Evolutionary conservation across 75 land plant genomes (phyloP).

Genomic region (Selaginella tamariscina): DNA sequence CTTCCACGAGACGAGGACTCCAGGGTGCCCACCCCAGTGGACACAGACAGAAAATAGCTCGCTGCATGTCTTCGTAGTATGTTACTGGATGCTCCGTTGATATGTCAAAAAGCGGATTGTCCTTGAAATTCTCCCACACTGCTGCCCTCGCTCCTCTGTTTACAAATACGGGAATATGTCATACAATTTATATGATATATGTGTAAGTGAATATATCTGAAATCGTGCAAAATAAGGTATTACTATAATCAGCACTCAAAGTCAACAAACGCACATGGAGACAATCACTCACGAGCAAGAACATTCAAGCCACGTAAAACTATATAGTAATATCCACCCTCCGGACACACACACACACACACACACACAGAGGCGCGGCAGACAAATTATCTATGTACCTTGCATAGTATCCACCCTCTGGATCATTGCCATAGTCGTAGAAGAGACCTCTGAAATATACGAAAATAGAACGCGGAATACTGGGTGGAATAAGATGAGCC

Average conservation of each 20-base stretch:
- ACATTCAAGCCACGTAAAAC: no score
- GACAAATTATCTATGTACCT: constrained; percentile 13
- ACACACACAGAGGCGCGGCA: no score
- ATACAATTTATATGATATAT: not conserved
- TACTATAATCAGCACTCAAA: no score
- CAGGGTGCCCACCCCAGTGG: constrained; percentile 14
- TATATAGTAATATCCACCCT: no score
- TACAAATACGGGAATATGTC: not conserved
- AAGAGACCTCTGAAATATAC: constrained; percentile 21
- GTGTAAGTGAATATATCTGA: no score
- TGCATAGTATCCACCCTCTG: constrained; percentile 26
- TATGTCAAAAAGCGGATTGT: constrained; percentile 12
- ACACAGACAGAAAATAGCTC: constrained; percentile 6
- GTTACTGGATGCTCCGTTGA: constrained; percentile 12
- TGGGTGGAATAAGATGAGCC: constrained; percentile 23
- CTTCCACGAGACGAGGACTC: constrained; percentile 10
- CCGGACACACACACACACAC: no score
- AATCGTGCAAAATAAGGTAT: no score
- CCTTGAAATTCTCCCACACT: constrained; percentile 20
- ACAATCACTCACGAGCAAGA: no score
- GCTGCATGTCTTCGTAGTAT: constrained; percentile 18
- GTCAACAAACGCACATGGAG: no score
- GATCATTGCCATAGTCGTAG: constrained; percentile 21
- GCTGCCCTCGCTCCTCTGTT: constrained; percentile 21
- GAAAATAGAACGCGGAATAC: constrained; percentile 18